Evolutionary conservation across 305 asterid genomes (phyloP), one percentile per base, ranked within the genome.

Genomic region (Nicotiana rustica): DNA sequence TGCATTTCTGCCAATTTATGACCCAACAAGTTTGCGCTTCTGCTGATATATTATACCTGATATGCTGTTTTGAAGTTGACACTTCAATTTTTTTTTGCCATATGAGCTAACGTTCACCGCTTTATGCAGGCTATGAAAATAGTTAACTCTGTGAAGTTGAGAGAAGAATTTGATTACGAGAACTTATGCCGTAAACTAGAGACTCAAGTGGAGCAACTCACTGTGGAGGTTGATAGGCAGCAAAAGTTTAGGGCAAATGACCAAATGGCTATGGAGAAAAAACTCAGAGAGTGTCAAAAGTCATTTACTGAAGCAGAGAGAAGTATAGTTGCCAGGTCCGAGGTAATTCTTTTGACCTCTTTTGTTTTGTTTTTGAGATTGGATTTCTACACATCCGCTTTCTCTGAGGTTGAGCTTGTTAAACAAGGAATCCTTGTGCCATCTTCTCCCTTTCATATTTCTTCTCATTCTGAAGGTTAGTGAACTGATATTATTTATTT

Each of bases 161-260:
- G 94, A 88, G 99, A 95, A 90, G 98, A 95, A 86, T 95, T 93
- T 81, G 99, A 95, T 84, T 95, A 95, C 52, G 97, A 95, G 88
- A 89, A 94, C 92, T 89, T 93, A 77, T 93, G 99, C 85, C 87
- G 95, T 91, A 93, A 90, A 88, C 89, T 95, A 82, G 98, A 93
- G 93, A 82, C 87, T 84, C 94, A 92, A 86, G 89, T 95, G 67
- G 95, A 95, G 77, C 93, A 90, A 82, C 97, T 93, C 82, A 91
- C 92, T 35, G 89, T 89, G 52, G 97, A 92, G 86, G 83, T 95
- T 84, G 99, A 95, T 85, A 91, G 93, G 83, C 93, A 91, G 73
- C 93, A 91, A 77, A 92, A 92, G 91, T 84, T 80, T 87, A 86
- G 94, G 89, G 92, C 91, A 69, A 88, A 82, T 76, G 94, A 89